Percentiles rank a stretch among this genome's conserved stretches.
Conservation (phyloP, 441 rosid genomes). For the Gossypium gossypioides region DNA sequence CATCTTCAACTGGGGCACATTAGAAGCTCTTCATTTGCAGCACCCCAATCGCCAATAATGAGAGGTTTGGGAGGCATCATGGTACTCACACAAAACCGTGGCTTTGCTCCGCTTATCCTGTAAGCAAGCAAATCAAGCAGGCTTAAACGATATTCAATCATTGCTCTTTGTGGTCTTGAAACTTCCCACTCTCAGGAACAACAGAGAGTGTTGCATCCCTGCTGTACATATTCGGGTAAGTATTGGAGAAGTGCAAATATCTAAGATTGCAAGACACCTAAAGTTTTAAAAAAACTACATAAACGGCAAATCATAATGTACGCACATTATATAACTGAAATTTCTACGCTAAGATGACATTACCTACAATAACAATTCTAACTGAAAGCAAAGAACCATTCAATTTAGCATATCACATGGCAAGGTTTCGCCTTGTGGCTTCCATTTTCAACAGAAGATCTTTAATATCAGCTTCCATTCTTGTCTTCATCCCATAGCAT, state of each 20-base stretch:
- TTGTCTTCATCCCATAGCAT: slow-evolving; percentile 21
- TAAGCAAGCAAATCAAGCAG: background rate
- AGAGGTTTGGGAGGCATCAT: background rate
- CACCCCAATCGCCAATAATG: background rate
- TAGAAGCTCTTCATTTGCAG: no score
- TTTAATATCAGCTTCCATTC: slow-evolving; percentile 84
- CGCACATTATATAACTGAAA: slow-evolving; percentile 12
- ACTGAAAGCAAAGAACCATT: background rate
- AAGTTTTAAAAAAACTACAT: slow-evolving; percentile 3
- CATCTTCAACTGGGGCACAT: no score
- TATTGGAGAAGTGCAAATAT: background rate
- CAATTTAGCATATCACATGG: slow-evolving; percentile 32
- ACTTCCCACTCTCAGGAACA: no score
- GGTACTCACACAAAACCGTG: background rate
- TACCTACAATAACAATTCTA: slow-evolving; percentile 6
- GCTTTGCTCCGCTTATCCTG: background rate
- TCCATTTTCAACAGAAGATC: slow-evolving; percentile 77
- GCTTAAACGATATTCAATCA: background rate
- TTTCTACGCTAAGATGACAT: background rate
- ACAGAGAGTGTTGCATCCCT: slow-evolving; percentile 21
- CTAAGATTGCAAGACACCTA: slow-evolving; percentile 21
- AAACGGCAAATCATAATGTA: slow-evolving; percentile 10
- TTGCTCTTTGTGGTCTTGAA: background rate
- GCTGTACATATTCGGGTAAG: slow-evolving; percentile 36
- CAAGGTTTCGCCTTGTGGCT: slow-evolving; percentile 58